Evolutionary conservation across 2,329 filamentous ascomycete species (phyloP), one percentile per base, ranked within the genome.

Genomic region (Nemania sp.): DNA sequence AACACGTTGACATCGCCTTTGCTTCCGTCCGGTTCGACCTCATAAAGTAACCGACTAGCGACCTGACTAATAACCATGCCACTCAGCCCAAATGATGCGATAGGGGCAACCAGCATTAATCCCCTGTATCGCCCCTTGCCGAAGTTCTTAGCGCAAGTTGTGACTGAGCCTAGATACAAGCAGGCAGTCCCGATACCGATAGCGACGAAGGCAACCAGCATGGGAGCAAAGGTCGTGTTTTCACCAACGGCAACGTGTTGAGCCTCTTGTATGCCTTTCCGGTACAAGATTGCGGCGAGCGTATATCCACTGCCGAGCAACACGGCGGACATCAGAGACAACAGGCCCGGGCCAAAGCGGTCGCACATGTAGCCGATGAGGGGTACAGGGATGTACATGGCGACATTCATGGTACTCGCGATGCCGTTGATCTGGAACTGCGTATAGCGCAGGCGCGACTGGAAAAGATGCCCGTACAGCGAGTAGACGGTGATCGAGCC

Each of bases 111-210:
- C 50, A 99, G 79, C 56, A 95, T 93, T 45, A 99, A 75, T 0
- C 94, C 94, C 65, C 93, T 88, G 66, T 95, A 87, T 66, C 87
- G 89, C 3, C 91, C 91, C 56, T 88, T 86, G 43, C 92, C 92
- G 73, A 97, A 99, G 74, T 97, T 99, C 83, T 99, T 99, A 30
- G 94, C 94, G 68, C 91, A 96, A 0, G 93, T 96, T 6, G 93
- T 93, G n/a, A 99, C 88, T 2, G 91, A 88, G 45, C 86, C 83
- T 51, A 97, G 79, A 71, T 97, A 99, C 84, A 97, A 91, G 70
- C 84, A 84, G 61, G 89, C 90, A 0, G 93, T 97, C 5, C 85
- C 93, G 58, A 87, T 81, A 1, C 94, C 94, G 53, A 99, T 85
- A 46, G 82, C 81, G 41, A 92, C 79, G 70, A 97, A 99, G 1